Conservation (phyloP, 2,329 filamentous ascomycete species). For the Fusarium anguioides region DNA sequence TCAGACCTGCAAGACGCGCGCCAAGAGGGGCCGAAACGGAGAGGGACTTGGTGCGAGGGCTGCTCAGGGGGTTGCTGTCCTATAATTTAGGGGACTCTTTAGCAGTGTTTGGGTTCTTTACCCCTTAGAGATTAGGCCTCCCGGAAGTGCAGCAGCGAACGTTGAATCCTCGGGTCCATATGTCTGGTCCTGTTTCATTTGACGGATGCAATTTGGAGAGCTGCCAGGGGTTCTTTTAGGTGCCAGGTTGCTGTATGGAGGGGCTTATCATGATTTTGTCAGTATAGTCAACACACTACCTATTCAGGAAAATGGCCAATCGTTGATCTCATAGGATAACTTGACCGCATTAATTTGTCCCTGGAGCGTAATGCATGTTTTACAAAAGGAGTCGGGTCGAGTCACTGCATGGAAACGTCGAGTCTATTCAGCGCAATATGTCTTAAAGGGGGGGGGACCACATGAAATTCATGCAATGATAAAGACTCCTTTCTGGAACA, state of each 20-base stretch:
- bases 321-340: background rate
- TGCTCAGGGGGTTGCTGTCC: slow-evolving; percentile 12
- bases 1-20: slow-evolving; percentile 34
- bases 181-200: slow-evolving; percentile 7
- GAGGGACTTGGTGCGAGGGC: slow-evolving; percentile 14
- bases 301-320: slow-evolving; percentile 17
- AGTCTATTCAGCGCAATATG: no score
- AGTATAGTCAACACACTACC: slow-evolving; percentile 30
- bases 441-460: background rate
- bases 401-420: no score
- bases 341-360: background rate
- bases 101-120: slow-evolving; percentile 14
- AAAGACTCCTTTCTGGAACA: background rate
- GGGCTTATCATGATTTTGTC: slow-evolving; percentile 12
- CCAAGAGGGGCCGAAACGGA: slow-evolving; percentile 32
- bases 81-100: slow-evolving; percentile 34
- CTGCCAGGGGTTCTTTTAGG: background rate
- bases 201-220: slow-evolving; percentile 22
- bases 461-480: slow-evolving; percentile 2
- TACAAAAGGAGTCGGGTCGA: background rate
- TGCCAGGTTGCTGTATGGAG: slow-evolving; percentile 21
- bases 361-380: background rate
- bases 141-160: background rate
- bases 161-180: slow-evolving; percentile 1
- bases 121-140: slow-evolving; percentile 15